Evolutionary conservation across 768 basidiomycete genomes (phyloP), one percentile per base, ranked within the genome.

Genomic region (Porphyrellus cyaneotinctus): DNA sequence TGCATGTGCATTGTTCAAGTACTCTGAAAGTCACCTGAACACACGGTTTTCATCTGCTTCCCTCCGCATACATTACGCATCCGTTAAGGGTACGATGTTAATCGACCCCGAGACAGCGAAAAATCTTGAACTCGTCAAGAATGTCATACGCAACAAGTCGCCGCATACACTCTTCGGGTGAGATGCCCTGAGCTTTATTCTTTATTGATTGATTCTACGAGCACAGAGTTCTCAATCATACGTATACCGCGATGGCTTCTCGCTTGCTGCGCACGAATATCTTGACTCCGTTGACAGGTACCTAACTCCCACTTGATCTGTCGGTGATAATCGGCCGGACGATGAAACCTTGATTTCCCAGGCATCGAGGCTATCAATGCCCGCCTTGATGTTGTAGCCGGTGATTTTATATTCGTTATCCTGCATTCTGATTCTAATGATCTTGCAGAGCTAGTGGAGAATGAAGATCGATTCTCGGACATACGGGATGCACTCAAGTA

Each of bases 41-140:
- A 81, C 79, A 0, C 79, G 83, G 14, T 97, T 89, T 65, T 78
- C 88, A 1, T 68, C 78, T 0, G 75, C 72, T 4, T 91, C 91
- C 10, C 73, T 93, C 22, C 78, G 84, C 31, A 90, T 93, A 49
- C 77, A 82, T 20, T 94, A 88, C 62, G 74, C 81, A 1, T 82
- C 88, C 2, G 84, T 89, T 0, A 90, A 95, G 65, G 95, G 95
- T 0, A 95, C 91, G 0, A 90, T 97, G 88, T 80, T 97, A 79
- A 88, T 99, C 57, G 97, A 98, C 64, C 78, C 84, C 0, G 94
- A 94, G 55, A 93, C 89, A 0, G 90, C 84, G 3, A 80, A 81
- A 37, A 94, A 95, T 65, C 78, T 99, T 7, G 97, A 99, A 64
- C 76, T 99, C 2, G 87, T 95, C 15, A 81, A 76, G 10, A 98